A percentile compares a stretch with the other conserved stretches of the same genome.
These are phyloP conservation scores for Diaporthe sp. DNA, from an alignment of 2,329 filamentous ascomycete species.

Conservation along the genomic window DNA sequence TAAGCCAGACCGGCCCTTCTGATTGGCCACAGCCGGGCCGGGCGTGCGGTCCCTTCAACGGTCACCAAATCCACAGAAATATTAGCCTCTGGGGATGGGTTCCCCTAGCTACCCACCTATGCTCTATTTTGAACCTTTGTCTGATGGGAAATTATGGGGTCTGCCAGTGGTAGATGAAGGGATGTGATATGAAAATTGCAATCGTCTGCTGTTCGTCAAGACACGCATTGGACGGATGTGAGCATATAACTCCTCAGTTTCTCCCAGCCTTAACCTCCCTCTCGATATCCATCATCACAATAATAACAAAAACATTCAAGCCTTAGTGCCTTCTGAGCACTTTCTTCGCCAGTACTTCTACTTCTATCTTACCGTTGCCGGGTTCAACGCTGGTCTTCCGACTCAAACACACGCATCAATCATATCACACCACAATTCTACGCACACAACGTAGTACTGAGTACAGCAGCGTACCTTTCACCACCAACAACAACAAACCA, in stretches of 20 bases:
- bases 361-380: slow-evolving; percentile 11
- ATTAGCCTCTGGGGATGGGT: slow-evolving; percentile 7
- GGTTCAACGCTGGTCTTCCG: slow-evolving; percentile 22
- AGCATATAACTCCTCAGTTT: slow-evolving; percentile 1
- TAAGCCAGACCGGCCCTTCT: too few relatives aligned
- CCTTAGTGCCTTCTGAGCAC: background rate
- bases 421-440: background rate
- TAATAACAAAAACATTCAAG: slow-evolving; percentile 9
- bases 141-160: slow-evolving; percentile 15
- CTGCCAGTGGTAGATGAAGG: background rate
- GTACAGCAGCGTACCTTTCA: background rate
- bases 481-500: background rate
- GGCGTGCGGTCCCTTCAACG: too few relatives aligned
- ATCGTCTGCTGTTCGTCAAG: background rate
- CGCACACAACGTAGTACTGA: background rate
- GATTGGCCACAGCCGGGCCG: too few relatives aligned
- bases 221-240: background rate
- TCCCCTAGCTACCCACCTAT: slow-evolving; percentile 9
- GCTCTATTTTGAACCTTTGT: slow-evolving; percentile 20
- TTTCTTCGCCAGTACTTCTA: background rate
- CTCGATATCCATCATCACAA: background rate
- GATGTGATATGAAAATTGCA: slow-evolving; percentile 10
- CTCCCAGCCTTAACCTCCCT: background rate
- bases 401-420: background rate
- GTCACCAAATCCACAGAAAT: too few relatives aligned